phyloP scores from a whole-genome alignment of 75 land plant species.

The Sequoia sempervirens region DNA sequence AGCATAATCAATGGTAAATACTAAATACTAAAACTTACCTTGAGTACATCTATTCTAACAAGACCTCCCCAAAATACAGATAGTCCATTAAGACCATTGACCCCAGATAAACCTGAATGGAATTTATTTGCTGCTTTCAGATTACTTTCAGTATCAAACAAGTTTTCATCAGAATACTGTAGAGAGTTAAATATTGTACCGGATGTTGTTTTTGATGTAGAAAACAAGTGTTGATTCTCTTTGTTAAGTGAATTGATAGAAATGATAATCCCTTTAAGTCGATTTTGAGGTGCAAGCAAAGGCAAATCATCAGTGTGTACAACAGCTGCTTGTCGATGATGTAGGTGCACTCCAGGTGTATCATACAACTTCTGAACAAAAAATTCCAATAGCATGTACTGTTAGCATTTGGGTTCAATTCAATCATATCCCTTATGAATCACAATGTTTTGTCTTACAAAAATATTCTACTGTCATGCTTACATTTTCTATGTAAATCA shows the following conservation, averaged over 20 bases:
- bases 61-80: conserved; percentile 97
- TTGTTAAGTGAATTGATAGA: neutral
- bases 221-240: neutral
- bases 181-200: neutral
- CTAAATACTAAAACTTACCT: conserved; percentile 37
- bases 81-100: conserved; percentile 48
- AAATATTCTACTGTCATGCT: neutral
- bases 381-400: neutral
- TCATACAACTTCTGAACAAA: conserved; percentile 76
- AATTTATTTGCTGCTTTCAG: neutral
- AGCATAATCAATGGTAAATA: neutral
- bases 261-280: conserved; percentile 47
- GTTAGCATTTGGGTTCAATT: neutral
- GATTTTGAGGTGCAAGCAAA: conserved; percentile 81
- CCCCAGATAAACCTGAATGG: conserved; percentile 4
- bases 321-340: conserved; percentile 93
- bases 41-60: conserved; percentile 65
- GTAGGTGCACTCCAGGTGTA: conserved; percentile 99
- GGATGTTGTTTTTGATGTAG: neutral
- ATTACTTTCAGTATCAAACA: conserved; percentile 8
- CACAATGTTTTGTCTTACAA: neutral
- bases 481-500: neutral
- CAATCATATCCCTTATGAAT: neutral
- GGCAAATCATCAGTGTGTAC: conserved; percentile 84
- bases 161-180: neutral